Base-by-base conservation (phyloP, 805 yeast genomes). In the Tetrapisispora phaffii region DNA sequence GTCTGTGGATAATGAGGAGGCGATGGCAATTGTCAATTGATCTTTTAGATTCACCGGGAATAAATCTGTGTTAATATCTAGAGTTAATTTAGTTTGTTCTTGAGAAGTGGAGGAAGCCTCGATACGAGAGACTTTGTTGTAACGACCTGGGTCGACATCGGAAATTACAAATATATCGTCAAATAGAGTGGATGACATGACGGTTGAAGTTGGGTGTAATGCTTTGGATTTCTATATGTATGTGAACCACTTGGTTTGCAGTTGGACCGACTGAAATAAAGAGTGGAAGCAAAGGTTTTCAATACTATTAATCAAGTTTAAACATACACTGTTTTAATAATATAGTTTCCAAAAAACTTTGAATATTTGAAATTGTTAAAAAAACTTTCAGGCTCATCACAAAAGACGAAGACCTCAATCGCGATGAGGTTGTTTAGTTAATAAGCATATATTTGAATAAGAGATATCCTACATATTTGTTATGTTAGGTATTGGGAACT, bases 111-210 rank as follows among this genome's bases (percentile, higher is more conserved):
- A 86, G 51, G 80, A 79, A 17, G 93, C 97, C 56, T 85, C 85
- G 56, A 90, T 76, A 59, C 98, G 85, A 20, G 86, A 72, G 16
- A 90, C 96, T 60, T 84, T 86, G 74, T 87, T 94, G 72, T 90
- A 90, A 62, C 96, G 80, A 40, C 86, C 96, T 29, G 82, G 67
- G 61, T 90, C 97, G 41, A 85, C 81, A 36, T 89, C 79, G 50
- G 83, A 80, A 57, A 93, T 80, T 50, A 79, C 79, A 71, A 90
- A 93, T 60, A 89, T 80, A 67, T 90, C 97, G 66, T 93, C 97
- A 65, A 93, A 93, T 52, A 93, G 75, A 32, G 90, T 82, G 59
- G 83, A 63, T 32, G 84, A 75, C 86, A 79, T 77, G 7, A 24
- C 17, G 13, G 12, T n/a, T 28, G 13, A n/a, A 28, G 13, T 28